phyloP scores from a whole-genome alignment of 2,329 filamentous ascomycete species.

The Trichoderma lentiforme region DNA sequence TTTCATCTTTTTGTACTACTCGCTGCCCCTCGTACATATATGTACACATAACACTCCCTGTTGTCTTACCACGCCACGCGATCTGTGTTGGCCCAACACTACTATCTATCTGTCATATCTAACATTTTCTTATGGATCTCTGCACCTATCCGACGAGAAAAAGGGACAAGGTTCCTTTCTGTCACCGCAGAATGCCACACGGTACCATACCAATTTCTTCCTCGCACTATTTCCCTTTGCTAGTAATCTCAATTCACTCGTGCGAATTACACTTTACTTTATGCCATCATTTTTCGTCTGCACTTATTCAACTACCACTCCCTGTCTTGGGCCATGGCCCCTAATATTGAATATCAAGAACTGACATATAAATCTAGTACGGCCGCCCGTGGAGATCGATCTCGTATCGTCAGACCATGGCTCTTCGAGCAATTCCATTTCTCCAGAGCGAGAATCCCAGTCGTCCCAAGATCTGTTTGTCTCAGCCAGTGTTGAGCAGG shows the following conservation, averaged over 20 bases:
- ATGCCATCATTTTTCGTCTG: not conserved
- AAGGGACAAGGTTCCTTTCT: not conserved
- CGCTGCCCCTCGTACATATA: not conserved
- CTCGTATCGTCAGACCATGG: slow-evolving; percentile 17
- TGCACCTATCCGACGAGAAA: not conserved
- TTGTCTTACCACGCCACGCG: not conserved
- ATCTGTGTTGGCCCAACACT: not conserved
- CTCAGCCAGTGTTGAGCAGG: slow-evolving; percentile 9
- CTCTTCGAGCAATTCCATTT: not conserved
- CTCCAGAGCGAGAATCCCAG: slow-evolving; percentile 5
- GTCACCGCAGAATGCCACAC: not conserved
- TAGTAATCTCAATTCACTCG: not conserved
- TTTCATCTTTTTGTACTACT: not conserved
- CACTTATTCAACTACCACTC: not conserved
- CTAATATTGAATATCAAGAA: slow-evolving; percentile 24
- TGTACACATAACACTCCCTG: not conserved
- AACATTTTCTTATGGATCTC: not conserved
- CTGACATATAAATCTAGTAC: slow-evolving; percentile 30
- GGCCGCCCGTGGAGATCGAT: slow-evolving; percentile 21
- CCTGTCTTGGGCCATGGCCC: slow-evolving; percentile 20
- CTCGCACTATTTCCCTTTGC: not conserved
- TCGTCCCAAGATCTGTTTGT: slow-evolving; percentile 23
- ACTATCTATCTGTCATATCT: not conserved
- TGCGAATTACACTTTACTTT: not conserved
- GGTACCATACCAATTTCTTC: not conserved